phyloP scores from a whole-genome alignment of 345 rosid species.

The Citrus maxima region DNA sequence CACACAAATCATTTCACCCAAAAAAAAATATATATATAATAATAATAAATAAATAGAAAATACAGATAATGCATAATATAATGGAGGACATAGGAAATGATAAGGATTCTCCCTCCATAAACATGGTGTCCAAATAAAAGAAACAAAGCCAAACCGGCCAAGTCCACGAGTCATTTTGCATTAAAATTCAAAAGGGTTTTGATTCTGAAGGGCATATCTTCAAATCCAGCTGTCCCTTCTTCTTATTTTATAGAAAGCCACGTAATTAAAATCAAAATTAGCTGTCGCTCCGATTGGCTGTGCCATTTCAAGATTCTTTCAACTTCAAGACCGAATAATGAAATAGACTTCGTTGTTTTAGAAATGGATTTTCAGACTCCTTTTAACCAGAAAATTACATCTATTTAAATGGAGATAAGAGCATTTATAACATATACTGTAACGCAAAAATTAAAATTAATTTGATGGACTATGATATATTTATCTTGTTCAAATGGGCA shows the following conservation, averaged over 20 bases:
- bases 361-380: neutral
- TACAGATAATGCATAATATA: neutral
- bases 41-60: neutral
- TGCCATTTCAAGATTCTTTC: slow-evolving; percentile 5
- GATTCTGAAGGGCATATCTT: neutral
- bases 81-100: neutral
- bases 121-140: neutral
- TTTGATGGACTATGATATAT: too few relatives aligned
- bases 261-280: slow-evolving; percentile 9
- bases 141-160: neutral
- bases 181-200: neutral
- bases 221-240: slow-evolving; percentile 11
- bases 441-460: too few relatives aligned
- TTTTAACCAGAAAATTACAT: too few relatives aligned
- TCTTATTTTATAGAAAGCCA: neutral
- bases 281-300: slow-evolving; percentile 12
- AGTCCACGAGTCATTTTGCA: neutral
- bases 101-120: slow-evolving; percentile 12
- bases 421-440: too few relatives aligned
- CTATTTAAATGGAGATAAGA: too few relatives aligned
- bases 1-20: slow-evolving; percentile 1
- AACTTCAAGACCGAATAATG: neutral
- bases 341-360: too few relatives aligned
- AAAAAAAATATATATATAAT: too few relatives aligned
- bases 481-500: too few relatives aligned